These are phyloP conservation scores for Yamadazyma friedrichii DNA, from an alignment of 1,139 yeast genomes.

Conservation along the genomic window DNA sequence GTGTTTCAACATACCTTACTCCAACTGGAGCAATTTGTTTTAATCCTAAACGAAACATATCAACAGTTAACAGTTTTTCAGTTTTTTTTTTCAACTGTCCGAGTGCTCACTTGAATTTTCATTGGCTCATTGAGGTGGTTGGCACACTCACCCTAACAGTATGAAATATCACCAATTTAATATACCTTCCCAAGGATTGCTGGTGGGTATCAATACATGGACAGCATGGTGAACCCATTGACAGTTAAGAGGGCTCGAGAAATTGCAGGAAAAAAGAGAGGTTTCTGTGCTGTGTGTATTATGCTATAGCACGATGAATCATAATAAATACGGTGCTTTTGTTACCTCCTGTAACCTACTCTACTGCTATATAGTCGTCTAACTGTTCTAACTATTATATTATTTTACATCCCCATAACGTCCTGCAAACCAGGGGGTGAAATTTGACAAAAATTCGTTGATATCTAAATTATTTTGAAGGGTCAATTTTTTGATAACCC, in stretches of 20 bases:
- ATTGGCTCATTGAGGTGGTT: constrained; percentile 18
- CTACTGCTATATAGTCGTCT: neutral
- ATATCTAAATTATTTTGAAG: constrained; percentile 49
- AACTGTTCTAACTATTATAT: neutral
- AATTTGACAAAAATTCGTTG: neutral
- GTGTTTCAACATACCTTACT: constrained; percentile 45
- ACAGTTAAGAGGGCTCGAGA: neutral
- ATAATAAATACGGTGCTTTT: constrained; percentile 3
- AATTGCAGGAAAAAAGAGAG: too few species aligned
- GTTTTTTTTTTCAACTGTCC: constrained; percentile 9
- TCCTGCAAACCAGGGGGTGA: too few species aligned
- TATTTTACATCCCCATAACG: too few species aligned
- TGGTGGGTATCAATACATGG: too few species aligned
- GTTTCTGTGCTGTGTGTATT: constrained; percentile 3
- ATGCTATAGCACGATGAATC: constrained; percentile 2
- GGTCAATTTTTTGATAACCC: constrained; percentile 86
- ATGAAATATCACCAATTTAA: too few species aligned
- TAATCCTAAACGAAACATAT: constrained; percentile 68
- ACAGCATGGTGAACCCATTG: too few species aligned
- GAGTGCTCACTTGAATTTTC: constrained; percentile 19
- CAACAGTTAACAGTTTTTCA: constrained; percentile 8
- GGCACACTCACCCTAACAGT: neutral
- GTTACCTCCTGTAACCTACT: neutral
- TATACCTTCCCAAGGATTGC: too few species aligned
- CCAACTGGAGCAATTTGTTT: constrained; percentile 61